Evolutionary conservation across 2,329 filamentous ascomycete species (phyloP), one percentile per base, ranked within the genome.

Genomic region (Aureobasidium sp.): DNA sequence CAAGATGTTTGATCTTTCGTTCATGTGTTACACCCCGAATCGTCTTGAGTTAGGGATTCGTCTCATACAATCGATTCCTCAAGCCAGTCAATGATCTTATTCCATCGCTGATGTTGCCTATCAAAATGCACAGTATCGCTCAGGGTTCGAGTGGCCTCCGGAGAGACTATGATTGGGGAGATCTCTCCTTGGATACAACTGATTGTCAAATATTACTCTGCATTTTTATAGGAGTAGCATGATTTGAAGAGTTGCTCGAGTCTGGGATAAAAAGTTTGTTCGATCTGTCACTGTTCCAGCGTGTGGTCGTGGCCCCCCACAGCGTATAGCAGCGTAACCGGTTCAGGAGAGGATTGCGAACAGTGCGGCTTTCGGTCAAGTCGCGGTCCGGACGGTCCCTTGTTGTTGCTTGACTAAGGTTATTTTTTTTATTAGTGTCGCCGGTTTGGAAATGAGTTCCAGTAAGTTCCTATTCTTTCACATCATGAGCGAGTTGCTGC

Each of bases 351-450:
- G 51, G 37, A 31, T 55, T 55, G 51, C 51, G 51, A 42, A 42
- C 51, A 52, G 49, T 52, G 49, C 49, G 49, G 49, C 49, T 39
- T 55, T 55, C 51, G 55, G 55, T 58, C 42, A 25, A 47, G 55
- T 48, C 17, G 55, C 55, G 55, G 42, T 47, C 55, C 55, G 55
- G 29, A 44, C 39, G 53, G 39, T 57, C 36, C 53, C 39, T 57
- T 34, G 53, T 55, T 42, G 29, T 36, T 37, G 41, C 55, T 58
- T 58, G 55, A 58, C 55, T 47, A 58, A 58, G 55, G 42, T 39
- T 48, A 36, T 58, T 48, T 39, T 48, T 57, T 48, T 48, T 48
- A 12, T 58, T 58, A 58, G 55, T 58, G 12, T 27, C 25, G 42
- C 39, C 42, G 20, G 42, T 58, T 27, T 58, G 41, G 55, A 58